Evolutionary conservation across 2,329 filamentous ascomycete species (phyloP), one percentile per base, ranked within the genome.

Genomic region (Fusarium sp.): DNA sequence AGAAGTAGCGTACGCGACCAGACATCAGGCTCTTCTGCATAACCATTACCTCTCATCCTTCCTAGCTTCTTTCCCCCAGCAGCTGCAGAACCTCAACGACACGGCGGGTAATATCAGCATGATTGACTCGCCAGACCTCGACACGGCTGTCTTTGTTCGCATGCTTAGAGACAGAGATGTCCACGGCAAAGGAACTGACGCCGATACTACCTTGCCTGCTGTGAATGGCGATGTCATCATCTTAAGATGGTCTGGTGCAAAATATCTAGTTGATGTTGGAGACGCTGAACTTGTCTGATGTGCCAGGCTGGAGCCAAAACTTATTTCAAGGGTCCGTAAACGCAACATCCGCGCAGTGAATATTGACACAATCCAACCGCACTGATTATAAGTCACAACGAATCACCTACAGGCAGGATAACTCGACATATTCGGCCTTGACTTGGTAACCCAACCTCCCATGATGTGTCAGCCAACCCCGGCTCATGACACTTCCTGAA

Each of bases 71-170:
- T 97, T 99, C 69, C 95, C 95, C 1, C 78, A 85, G 13, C 82
- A 86, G 41, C 76, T 99, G 68, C 90, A 94, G 74, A 88, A 93
- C 66, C 79, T 99, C 49, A 96, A 98, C 76, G 95, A 99, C 78
- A 91, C 90, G 13, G 88, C 90, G 0, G 94, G 93, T 27, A 93
- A 93, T 9, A 88, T 94, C 53, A 93, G 86, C 77, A 99, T 99
- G 95, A 86, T 98, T 27, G 93, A 97, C 71, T 82, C 85, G 3
- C 95, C 95, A 0, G 95, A 98, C 73, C 78, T 87, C 43, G 90
- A 95, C 58, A 82, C 85, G 2, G 92, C 92, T 8, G 93, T 98
- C 3, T 97, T 99, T 75, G 87, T 93, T 36, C 82, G 94, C 59
- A 82, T 91, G 44, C 76, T 93, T 49, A 82, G 80, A 49, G 86